Evolutionary conservation across 768 basidiomycete genomes (phyloP), one percentile per base, ranked within the genome.

Genomic region (Auricularia auricula-judae): DNA sequence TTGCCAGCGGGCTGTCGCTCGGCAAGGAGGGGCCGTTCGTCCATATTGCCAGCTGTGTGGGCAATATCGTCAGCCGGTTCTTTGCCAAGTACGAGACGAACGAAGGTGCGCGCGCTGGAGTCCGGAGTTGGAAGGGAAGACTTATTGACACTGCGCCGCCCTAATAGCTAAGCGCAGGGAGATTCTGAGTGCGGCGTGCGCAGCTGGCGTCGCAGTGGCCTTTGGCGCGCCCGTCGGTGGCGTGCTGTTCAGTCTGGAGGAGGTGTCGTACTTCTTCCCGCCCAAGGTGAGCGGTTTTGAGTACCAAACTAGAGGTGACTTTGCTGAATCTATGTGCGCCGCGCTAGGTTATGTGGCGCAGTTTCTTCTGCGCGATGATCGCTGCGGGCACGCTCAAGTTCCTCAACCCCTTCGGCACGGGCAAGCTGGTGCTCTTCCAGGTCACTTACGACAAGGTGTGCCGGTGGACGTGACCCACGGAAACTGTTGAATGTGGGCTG

Each of bases 151-250:
- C 29, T 29, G 29, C 29, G 29, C 29, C 43, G 36, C 34, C 18
- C 51, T 44, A 29, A 12, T 65, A 93, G 93, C 85, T 14, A 98
- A 98, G 73, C 83, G 95, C 56, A 86, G 97, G 60, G 97, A 98
- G 76, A 87, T 99, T 63, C 78, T 99, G 43, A 94, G 91, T 66
- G 97, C 97, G 11, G 94, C 95, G 35, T 92, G 93, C 72, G 97
- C 96, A 4, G 97, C 97, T 29, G 97, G 97, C 35, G 97, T 99
- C 11, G 91, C 96, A 4, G 96, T 98, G 33, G 92, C 95, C 0
- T 98, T 98, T 71, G 96, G 96, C 58, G 95, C 96, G 0, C 97
- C 97, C 0, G 91, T 99, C 58, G 96, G 93, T 29, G 93, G 93
- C 12, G 93, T 91, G 1, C 73, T 96, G 62, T 96, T 96, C 74